A percentile compares a stretch with the other conserved stretches of the same genome.
Evolutionary conservation across 2,329 filamentous ascomycete genomes (phyloP).

Genomic region (Lachnellula hyalina): DNA sequence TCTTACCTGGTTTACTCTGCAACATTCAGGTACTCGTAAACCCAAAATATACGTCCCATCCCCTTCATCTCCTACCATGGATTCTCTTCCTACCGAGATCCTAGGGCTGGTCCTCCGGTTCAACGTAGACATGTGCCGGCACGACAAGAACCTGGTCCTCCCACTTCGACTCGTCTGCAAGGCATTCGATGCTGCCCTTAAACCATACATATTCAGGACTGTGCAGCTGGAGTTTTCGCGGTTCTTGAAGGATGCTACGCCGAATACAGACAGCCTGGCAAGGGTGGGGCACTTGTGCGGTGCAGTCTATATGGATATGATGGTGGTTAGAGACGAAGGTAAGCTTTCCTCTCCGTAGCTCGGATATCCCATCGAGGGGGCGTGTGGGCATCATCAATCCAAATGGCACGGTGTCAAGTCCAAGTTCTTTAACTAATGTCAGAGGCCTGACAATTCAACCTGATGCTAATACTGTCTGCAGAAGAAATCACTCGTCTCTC

Average conservation of each 20-base stretch:
- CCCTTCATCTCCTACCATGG: constrained; percentile 29
- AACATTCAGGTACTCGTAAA: too few species aligned
- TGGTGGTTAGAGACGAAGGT: constrained; percentile 49
- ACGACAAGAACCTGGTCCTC: constrained; percentile 42
- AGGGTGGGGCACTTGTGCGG: constrained; percentile 44
- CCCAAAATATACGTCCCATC: not conserved
- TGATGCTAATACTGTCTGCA: constrained; percentile 24
- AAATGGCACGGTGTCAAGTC: not conserved
- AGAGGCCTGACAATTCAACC: not conserved
- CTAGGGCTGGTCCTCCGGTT: constrained; percentile 41
- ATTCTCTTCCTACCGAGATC: constrained; percentile 44
- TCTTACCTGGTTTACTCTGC: too few species aligned
- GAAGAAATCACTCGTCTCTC: constrained; percentile 46
- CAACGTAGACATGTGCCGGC: constrained; percentile 34
- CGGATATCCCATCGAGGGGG: not conserved
- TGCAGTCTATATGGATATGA: constrained; percentile 47
- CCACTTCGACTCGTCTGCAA: constrained; percentile 45
- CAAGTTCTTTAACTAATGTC: too few species aligned
- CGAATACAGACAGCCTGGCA: constrained; percentile 38
- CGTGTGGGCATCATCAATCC: not conserved
- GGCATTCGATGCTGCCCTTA: constrained; percentile 43
- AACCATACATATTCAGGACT: constrained; percentile 41
- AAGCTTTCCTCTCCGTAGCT: constrained; percentile 17
- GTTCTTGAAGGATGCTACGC: constrained; percentile 34
- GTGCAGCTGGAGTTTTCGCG: constrained; percentile 47